Evolutionary conservation across 78 protist species (phyloP).

Genomic region (Dictyostelium firmibasis): DNA sequence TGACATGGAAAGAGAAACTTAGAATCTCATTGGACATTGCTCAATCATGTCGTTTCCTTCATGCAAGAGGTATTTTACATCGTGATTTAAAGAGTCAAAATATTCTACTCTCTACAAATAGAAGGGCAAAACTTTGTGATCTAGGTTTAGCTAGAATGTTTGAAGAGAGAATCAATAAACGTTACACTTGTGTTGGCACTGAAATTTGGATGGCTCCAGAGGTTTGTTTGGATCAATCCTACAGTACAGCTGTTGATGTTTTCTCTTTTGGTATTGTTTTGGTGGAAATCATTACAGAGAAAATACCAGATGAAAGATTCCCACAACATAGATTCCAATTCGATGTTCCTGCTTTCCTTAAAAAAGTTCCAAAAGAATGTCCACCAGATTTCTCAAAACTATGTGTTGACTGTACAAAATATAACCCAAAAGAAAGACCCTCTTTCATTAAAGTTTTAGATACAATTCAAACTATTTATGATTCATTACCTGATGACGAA

Average conservation of each 20-base stretch:
- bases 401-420: slow-evolving; percentile 16
- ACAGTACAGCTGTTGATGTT: slow-evolving; percentile 60
- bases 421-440: slow-evolving; percentile 63
- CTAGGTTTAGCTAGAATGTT: slow-evolving; percentile 73
- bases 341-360: slow-evolving; percentile 22
- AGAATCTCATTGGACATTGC: slow-evolving; percentile 72
- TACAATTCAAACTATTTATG: slow-evolving; percentile 17
- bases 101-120: slow-evolving; percentile 85
- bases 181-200: slow-evolving; percentile 55
- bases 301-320: slow-evolving; percentile 51
- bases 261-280: slow-evolving; percentile 81
- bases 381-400: slow-evolving; percentile 59
- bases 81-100: slow-evolving; percentile 91
- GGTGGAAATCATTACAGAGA: slow-evolving; percentile 58
- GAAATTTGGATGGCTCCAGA: slow-evolving; percentile 85
- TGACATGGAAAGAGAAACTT: slow-evolving; percentile 55
- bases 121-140: slow-evolving; percentile 82
- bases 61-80: slow-evolving; percentile 74
- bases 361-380: slow-evolving; percentile 59
- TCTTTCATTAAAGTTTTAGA: slow-evolving; percentile 31
- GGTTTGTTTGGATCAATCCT: slow-evolving; percentile 44
- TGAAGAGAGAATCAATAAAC: slow-evolving; percentile 67
- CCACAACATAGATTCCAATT: slow-evolving; percentile 58
- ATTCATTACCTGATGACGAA: slow-evolving; percentile 61
- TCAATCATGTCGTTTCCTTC: slow-evolving; percentile 70